phyloP scores from a whole-genome alignment of 805 yeast species.

The Saturnispora ahearnii region DNA sequence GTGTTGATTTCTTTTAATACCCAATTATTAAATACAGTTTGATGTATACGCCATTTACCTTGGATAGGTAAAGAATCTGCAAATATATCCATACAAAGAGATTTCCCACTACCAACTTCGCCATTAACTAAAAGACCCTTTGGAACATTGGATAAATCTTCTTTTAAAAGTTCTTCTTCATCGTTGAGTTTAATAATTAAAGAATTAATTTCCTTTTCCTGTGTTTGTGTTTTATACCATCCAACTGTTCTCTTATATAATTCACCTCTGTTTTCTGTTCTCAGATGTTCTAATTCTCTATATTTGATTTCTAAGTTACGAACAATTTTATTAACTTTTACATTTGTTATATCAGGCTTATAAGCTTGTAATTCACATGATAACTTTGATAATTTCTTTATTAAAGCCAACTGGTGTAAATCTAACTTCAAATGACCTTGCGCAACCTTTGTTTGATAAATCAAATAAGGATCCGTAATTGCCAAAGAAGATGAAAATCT shows the following conservation, averaged over 20 bases:
- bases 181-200: conserved; percentile 45
- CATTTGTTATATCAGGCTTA: conserved; percentile 40
- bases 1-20: conserved; percentile 53
- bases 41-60: conserved; percentile 64
- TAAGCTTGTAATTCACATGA: conserved; percentile 57
- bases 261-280: conserved; percentile 13
- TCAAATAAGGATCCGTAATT: conserved; percentile 50
- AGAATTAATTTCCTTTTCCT: conserved; percentile 24
- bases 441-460: conserved; percentile 46
- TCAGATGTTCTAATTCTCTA: conserved; percentile 10
- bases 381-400: conserved; percentile 54
- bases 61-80: conserved; percentile 55
- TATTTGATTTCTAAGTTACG: conserved; percentile 27
- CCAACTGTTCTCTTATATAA: conserved; percentile 25
- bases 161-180: conserved; percentile 31
- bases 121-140: conserved; percentile 57
- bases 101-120: conserved; percentile 68
- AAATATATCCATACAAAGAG: conserved; percentile 65
- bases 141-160: conserved; percentile 49
- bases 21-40: conserved; percentile 61
- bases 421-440: conserved; percentile 47
- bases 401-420: conserved; percentile 49
- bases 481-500: background rate
- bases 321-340: conserved; percentile 33
- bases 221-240: conserved; percentile 17